A percentile compares a stretch with the other conserved stretches of the same genome.
Evolutionary conservation across 495 filamentous ascomycete genomes (phyloP).

Genomic region (Penicillium riverlandense): DNA sequence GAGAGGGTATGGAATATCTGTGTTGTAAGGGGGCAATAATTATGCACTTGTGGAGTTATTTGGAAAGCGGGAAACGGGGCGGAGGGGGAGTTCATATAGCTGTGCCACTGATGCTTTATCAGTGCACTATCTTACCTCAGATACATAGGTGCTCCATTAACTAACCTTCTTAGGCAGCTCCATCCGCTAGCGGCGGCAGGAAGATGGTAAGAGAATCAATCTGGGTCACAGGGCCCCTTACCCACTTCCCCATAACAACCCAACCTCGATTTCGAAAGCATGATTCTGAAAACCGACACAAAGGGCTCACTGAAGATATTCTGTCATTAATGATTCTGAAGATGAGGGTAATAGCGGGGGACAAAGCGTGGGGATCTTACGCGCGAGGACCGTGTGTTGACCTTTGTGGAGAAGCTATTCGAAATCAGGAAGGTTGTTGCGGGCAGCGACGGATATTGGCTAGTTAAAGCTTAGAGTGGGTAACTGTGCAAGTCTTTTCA

Average conservation of each 20-base stretch:
- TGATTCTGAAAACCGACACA: too few species aligned
- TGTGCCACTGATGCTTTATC: conserved; percentile 1
- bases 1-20: not conserved
- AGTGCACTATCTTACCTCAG: conserved; percentile 10
- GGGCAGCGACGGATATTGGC: conserved; percentile 1
- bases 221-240: not conserved
- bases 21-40: not conserved
- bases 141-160: not conserved
- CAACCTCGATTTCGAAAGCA: not conserved
- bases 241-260: not conserved
- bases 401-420: conserved; percentile 14
- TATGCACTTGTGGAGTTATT: not conserved
- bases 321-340: not conserved
- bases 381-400: not conserved
- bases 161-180: conserved; percentile 21
- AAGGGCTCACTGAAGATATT: too few species aligned
- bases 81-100: conserved; percentile 15
- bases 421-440: conserved; percentile 18
- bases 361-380: not conserved
- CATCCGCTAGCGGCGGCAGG: conserved; percentile 7
- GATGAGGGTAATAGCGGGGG: not conserved
- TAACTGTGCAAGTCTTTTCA: not conserved
- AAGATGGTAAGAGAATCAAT: not conserved
- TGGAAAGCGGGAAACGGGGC: not conserved
- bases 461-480: not conserved